Percentiles rank a stretch among this genome's conserved stretches.
These are phyloP conservation scores for Musa troglodytarum DNA, from an alignment of 176 grass and related monocot genomes.

Conservation along the genomic window DNA sequence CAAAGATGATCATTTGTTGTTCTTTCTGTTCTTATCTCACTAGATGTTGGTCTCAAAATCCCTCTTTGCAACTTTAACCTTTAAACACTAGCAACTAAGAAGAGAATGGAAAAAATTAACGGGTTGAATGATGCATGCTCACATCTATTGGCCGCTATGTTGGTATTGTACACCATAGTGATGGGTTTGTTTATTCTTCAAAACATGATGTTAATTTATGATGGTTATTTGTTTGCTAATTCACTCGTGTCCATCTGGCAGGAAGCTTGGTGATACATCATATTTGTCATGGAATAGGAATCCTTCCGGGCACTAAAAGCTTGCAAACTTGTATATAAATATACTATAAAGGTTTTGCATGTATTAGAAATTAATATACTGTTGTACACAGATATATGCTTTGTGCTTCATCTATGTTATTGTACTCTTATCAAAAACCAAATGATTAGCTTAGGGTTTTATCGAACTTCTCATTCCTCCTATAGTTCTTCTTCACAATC, in stretches of 20 bases:
- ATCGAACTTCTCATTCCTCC: too few species aligned
- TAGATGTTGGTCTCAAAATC: neutral
- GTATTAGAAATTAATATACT: neutral
- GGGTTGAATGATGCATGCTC: neutral
- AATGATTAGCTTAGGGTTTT: too few species aligned
- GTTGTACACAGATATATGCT: neutral
- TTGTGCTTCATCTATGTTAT: neutral
- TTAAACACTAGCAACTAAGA: neutral
- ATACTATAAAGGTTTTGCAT: neutral
- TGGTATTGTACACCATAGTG: neutral
- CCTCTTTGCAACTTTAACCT: neutral
- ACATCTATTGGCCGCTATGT: neutral
- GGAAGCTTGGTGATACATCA: constrained; percentile 23
- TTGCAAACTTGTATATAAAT: neutral
- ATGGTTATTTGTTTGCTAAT: neutral
- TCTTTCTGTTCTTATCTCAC: neutral
- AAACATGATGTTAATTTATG: neutral
- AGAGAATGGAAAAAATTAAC: neutral
- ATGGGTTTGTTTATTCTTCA: neutral
- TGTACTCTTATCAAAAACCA: neutral
- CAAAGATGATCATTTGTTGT: neutral
- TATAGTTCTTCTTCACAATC: too few species aligned
- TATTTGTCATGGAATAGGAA: constrained; percentile 21
- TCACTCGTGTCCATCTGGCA: neutral
- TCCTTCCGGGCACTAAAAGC: neutral